Base-by-base conservation (phyloP, 306 rosid genomes). In the Mucuna pruriens region DNA sequence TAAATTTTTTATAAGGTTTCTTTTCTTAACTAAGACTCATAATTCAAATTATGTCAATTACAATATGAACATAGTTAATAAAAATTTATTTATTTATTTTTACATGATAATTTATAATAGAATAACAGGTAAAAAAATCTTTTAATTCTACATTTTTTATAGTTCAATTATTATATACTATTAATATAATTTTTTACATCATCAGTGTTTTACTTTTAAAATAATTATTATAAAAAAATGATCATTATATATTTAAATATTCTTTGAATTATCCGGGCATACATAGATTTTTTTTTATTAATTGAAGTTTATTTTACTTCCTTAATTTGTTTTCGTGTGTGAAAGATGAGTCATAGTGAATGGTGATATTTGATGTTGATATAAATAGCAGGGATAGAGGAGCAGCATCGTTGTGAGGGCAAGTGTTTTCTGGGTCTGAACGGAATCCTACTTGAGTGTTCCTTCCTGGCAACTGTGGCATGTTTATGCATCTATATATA, bases 371-470 rank as follows among this genome's bases (percentile, higher is more conserved):
- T 58, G 51, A 29, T 74, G 31, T 36, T 34, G 25, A 46, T 66
- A 83, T 38, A 77, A 71, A 73, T 73, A 4, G 48, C 36, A 54
- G 1, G 7, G 58, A 63, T n/a, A 72, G 36, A 42, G 44, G 15
- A n/a, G 8, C 66, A 68, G 31, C 54, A 61, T 68, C 5, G 63
- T 66, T 55, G 34, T 34, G 16, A 44, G 51, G 71, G 45, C 61
- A 19, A 61, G 80, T 54, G 36, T 29, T 49, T 71, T 63, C 23
- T 19, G 38, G 17, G 68, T 83, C 62, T 83, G 80, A 83, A 69
- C 49, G 36, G 89, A 86, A 83, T 83, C 76, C 51, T 38, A 4
- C 60, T 16, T 1, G 52, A 7, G 36, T 77, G 34, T 33, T 19
- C 11, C 25, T 42, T 34, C 31, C 65, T 52, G 23, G 44, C 17